A percentile compares a stretch with the other conserved stretches of the same genome.
phyloP scores from a whole-genome alignment of 2,329 filamentous ascomycete species.

The Pezicula carpinea region DNA sequence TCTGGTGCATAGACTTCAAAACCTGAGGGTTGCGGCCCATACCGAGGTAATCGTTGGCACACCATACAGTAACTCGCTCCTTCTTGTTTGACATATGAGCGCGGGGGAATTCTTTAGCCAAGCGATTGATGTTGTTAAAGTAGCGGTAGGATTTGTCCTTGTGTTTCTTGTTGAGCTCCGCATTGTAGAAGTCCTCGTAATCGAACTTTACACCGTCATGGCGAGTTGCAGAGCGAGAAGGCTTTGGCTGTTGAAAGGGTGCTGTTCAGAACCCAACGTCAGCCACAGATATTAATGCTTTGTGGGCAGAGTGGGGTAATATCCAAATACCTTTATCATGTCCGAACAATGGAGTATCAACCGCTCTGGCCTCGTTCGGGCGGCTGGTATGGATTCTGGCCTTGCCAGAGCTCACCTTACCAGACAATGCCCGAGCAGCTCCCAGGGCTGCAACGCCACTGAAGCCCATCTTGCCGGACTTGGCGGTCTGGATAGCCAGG shows the following conservation, averaged over 20 bases:
- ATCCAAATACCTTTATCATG: conserved; percentile 46
- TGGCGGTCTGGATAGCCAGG: conserved; percentile 75
- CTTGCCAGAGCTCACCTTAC: conserved; percentile 50
- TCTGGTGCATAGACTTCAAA: conserved; percentile 88
- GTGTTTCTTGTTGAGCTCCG: conserved; percentile 95
- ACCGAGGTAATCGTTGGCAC: conserved; percentile 97
- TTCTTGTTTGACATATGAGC: conserved; percentile 83
- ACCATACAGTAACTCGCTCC: conserved; percentile 95
- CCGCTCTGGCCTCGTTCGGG: conserved; percentile 70
- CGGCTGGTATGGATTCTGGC: conserved; percentile 79
- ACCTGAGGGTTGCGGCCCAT: conserved; percentile 93
- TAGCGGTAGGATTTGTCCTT: conserved; percentile 99
- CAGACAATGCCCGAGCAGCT: conserved; percentile 46
- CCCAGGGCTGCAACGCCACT: conserved; percentile 39
- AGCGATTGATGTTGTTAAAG: conserved; percentile 99
- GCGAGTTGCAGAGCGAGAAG: conserved; percentile 14
- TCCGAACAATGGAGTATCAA: conserved; percentile 53
- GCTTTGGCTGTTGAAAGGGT: conserved; percentile 16
- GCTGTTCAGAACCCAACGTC: not conserved
- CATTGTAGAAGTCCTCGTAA: conserved; percentile 84
- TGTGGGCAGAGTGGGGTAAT: conserved; percentile 20
- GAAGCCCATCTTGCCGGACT: conserved; percentile 40
- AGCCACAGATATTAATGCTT: conserved; percentile 14
- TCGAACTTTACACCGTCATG: conserved; percentile 62
- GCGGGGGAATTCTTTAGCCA: conserved; percentile 92